Conservation (phyloP, 1,284 basidiomycete species). For the Microbotryum scabiosae region DNA sequence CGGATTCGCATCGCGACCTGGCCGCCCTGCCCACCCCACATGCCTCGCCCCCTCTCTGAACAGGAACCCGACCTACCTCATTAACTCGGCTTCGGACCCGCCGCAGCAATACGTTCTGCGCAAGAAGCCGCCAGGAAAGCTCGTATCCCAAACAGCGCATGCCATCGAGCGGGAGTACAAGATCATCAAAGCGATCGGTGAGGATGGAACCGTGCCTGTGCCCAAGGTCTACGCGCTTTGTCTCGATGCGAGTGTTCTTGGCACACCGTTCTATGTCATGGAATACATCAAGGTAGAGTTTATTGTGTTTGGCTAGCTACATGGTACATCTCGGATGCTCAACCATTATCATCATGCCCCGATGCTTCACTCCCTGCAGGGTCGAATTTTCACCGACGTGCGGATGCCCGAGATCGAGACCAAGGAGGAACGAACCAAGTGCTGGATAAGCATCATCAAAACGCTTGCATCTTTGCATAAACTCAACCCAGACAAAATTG, state of each 20-base stretch:
- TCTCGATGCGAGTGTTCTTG: conserved; percentile 65
- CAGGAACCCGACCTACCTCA: conserved; percentile 93
- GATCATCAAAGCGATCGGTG: conserved; percentile 65
- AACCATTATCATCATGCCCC: not conserved
- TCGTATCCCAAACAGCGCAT: conserved; percentile 82
- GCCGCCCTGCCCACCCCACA: not conserved
- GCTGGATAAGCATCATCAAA: conserved; percentile 66
- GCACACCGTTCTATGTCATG: conserved; percentile 93
- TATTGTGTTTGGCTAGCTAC: not conserved
- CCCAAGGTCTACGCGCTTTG: conserved; percentile 73
- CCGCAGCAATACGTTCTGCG: conserved; percentile 66
- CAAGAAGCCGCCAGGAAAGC: conserved; percentile 82
- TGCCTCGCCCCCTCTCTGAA: not conserved
- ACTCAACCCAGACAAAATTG: conserved; percentile 59
- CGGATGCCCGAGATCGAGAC: conserved; percentile 59
- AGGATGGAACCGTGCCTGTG: conserved; percentile 72
- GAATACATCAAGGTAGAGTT: conserved; percentile 62
- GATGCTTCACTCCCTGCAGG: conserved; percentile 39
- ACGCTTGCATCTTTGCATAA: conserved; percentile 67
- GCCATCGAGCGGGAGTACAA: conserved; percentile 87
- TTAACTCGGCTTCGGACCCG: conserved; percentile 60
- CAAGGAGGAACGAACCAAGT: conserved; percentile 56
- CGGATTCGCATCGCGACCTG: no score
- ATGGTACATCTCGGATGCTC: not conserved
- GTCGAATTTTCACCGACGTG: conserved; percentile 82